These are phyloP conservation scores for Vitis hybrid DNA, from an alignment of 177 flowering plant species.

Conservation along the genomic window DNA sequence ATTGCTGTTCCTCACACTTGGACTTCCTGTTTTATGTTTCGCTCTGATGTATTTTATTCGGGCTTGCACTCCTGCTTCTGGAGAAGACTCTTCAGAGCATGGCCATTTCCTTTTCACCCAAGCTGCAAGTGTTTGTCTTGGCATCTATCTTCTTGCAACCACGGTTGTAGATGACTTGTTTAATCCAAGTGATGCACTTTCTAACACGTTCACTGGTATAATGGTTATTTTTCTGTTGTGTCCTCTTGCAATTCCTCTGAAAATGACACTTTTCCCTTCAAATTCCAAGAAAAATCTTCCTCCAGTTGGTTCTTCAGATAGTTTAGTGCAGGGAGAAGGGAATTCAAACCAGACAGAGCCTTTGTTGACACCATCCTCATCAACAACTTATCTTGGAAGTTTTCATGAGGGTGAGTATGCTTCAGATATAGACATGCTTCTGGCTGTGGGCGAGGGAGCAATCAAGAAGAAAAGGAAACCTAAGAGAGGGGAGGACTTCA, in stretches of 20 bases:
- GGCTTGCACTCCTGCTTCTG: constrained; percentile 38
- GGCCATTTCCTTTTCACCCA: constrained; percentile 23
- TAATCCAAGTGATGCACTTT: constrained; percentile 16
- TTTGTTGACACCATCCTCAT: constrained; percentile 29
- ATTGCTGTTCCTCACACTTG: constrained; percentile 29
- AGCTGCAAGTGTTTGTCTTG: not conserved
- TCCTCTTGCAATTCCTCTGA: constrained; percentile 39
- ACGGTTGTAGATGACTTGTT: constrained; percentile 17
- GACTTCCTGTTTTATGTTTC: constrained; percentile 28
- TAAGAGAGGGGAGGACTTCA: constrained; percentile 47
- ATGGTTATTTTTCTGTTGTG: constrained; percentile 28
- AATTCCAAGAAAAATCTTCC: constrained; percentile 10
- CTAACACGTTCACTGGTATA: constrained; percentile 22
- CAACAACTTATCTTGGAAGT: constrained; percentile 30
- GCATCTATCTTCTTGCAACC: not conserved
- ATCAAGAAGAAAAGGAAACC: constrained; percentile 41
- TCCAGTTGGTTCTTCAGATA: constrained; percentile 23
- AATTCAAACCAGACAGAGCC: constrained; percentile 24
- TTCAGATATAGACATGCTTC: constrained; percentile 34
- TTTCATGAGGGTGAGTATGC: constrained; percentile 27
- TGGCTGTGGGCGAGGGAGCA: constrained; percentile 47
- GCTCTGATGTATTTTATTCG: constrained; percentile 34
- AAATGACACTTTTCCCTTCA: constrained; percentile 37
- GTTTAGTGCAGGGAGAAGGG: constrained; percentile 15
- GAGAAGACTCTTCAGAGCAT: constrained; percentile 34